Percentiles rank a stretch among this genome's conserved stretches.
phyloP scores from a whole-genome alignment of 148 eudicot species.

The Drosera capensis region DNA sequence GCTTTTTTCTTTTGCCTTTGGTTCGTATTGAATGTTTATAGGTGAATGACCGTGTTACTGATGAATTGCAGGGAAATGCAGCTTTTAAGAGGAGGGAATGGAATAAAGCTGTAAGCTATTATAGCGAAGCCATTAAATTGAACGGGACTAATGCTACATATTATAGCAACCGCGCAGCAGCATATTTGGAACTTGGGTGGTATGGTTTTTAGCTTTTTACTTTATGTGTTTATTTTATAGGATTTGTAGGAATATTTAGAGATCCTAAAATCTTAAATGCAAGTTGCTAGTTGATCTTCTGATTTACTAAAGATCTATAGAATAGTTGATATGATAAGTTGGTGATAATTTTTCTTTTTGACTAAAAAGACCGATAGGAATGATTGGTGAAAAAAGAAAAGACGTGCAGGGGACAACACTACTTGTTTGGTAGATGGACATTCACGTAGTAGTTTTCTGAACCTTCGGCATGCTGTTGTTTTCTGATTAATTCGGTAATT shows the following conservation, averaged over 20 bases:
- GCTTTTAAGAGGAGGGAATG: slow-evolving; percentile 65
- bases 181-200: slow-evolving; percentile 77
- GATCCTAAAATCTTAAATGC: too few relatives aligned
- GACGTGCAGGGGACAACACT: too few relatives aligned
- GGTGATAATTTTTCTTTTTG: too few relatives aligned
- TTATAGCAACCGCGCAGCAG: slow-evolving; percentile 84
- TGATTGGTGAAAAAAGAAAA: too few relatives aligned
- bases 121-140: slow-evolving; percentile 67
- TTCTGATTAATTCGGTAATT: slow-evolving; percentile 2
- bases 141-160: slow-evolving; percentile 49
- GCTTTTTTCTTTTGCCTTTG: not conserved
- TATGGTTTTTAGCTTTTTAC: slow-evolving; percentile 5
- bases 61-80: slow-evolving; percentile 60
- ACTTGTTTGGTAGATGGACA: too few relatives aligned
- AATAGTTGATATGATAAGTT: too few relatives aligned
- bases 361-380: too few relatives aligned
- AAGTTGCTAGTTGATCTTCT: too few relatives aligned
- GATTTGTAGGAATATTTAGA: not conserved
- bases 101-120: slow-evolving; percentile 71
- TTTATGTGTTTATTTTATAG: not conserved
- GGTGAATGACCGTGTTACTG: not conserved
- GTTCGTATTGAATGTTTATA: not conserved
- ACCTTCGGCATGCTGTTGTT: not conserved
- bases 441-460: not conserved
- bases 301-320: too few relatives aligned